phyloP scores from a whole-genome alignment of 306 rosid species.

The Sicyos edulis region DNA sequence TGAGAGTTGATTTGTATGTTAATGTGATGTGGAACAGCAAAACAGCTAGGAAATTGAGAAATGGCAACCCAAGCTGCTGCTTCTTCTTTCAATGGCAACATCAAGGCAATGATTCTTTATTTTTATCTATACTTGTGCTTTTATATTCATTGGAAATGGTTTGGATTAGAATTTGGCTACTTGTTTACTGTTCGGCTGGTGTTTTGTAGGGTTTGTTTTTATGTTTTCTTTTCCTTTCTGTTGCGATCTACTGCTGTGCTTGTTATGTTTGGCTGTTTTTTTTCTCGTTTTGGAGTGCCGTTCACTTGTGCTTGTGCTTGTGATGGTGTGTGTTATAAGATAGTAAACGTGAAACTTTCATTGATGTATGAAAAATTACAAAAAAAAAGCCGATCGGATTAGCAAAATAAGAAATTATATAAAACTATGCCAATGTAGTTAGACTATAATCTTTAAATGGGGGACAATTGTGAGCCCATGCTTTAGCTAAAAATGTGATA shows the following conservation, averaged over 20 bases:
- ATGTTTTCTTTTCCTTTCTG: background rate
- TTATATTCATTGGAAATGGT: background rate
- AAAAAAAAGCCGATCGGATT: too few relatives aligned
- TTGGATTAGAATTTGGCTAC: background rate
- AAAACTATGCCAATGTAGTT: too few relatives aligned
- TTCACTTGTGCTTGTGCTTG: background rate
- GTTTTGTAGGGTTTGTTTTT: conserved; percentile 22
- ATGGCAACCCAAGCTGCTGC: conserved; percentile 44
- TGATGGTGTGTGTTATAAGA: background rate
- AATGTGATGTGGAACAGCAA: background rate
- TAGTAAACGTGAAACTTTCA: too few relatives aligned
- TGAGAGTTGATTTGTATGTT: background rate
- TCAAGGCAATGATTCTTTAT: conserved; percentile 30
- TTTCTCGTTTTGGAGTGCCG: background rate
- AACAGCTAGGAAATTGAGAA: conserved; percentile 12
- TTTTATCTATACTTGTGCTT: background rate
- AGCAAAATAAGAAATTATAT: too few relatives aligned
- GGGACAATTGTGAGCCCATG: too few relatives aligned
- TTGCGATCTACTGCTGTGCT: background rate
- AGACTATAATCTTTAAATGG: too few relatives aligned
- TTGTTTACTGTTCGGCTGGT: conserved; percentile 4
- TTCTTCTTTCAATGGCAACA: conserved; percentile 38
- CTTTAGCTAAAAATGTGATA: too few relatives aligned
- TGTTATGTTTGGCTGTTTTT: background rate
- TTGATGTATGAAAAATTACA: too few relatives aligned